Conservation (phyloP, 2,329 filamentous ascomycete species). For the Venturia pyrina region DNA sequence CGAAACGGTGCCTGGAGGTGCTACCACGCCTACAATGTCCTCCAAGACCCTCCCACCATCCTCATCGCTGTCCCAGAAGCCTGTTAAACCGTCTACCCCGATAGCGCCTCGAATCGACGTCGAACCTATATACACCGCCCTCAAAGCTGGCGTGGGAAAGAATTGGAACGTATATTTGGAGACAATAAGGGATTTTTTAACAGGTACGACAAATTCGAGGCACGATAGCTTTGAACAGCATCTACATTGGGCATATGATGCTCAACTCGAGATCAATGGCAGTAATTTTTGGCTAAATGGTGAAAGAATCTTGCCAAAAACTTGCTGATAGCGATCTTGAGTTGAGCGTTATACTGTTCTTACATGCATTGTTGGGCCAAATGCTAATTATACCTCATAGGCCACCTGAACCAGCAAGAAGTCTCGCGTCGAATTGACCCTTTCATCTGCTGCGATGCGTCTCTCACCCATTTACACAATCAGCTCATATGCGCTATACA, state of each 20-base stretch:
- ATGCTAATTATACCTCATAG: conserved; percentile 25
- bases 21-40: conserved; percentile 24
- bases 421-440: conserved; percentile 45
- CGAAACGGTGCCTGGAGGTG: conserved; percentile 26
- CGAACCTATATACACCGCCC: conserved; percentile 51
- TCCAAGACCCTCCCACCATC: conserved; percentile 24
- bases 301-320: neutral
- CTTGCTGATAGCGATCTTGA: neutral
- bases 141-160: conserved; percentile 50
- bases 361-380: neutral
- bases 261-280: neutral
- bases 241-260: neutral
- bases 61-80: conserved; percentile 13
- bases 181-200: conserved; percentile 45
- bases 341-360: neutral
- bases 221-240: neutral
- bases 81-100: conserved; percentile 10
- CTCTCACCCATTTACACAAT: conserved; percentile 51
- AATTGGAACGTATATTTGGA: conserved; percentile 53
- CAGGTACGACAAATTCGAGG: conserved; percentile 33
- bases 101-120: conserved; percentile 46
- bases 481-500: conserved; percentile 49
- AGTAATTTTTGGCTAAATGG: neutral
- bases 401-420: conserved; percentile 51
- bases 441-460: conserved; percentile 43